Evolutionary conservation across 1,284 basidiomycete genomes (phyloP), one percentile per base, ranked within the genome.

Genomic region (Tylopilus orsonianus): DNA sequence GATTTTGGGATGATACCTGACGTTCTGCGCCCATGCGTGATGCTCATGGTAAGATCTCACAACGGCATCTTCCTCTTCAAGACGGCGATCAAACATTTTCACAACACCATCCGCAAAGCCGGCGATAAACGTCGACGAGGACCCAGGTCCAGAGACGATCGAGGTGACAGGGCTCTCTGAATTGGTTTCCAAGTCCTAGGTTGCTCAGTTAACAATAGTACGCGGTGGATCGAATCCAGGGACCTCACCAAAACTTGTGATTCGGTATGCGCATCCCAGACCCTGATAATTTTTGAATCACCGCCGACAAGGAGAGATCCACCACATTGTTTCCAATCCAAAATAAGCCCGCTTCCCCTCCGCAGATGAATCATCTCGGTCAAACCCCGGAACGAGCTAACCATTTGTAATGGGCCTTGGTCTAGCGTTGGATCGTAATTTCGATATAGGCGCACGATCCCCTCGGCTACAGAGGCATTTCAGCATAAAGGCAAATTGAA

Each of bases 191-290:
- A 98, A 73, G 60, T 94, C 90, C 87, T 93, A 59, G 9, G 30
- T 58, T 18, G 23, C 8, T 44, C 14, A 12, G 38, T 48, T 37
- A 43, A 24, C 22, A 34, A 30, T 19, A 22, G 41, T 18, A 40
- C 20, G 10, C 14, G 9, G 10, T 18, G 10, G 16, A 32, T 55
- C 14, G 20, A 34, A 44, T 9, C 8, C 26, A 13, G 20, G 4
- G 9, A 2, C 8, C 85, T 60, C 57, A 93, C 92, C 69, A 90
- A 71, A 29, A 90, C 73, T 60, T 90, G 86, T 19, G 83, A 82
- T 69, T 99, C 96, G 12, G 91, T 88, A 57, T 93, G 87, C 10
- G 94, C 95, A 66, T 99, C 96, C 97, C 97, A 99, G 1, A 95
- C 79, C 44, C 93, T 80, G 50, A 99, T 87, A 29, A 88, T 85